Percentiles rank a stretch among this genome's conserved stretches.
These are phyloP conservation scores for Kipferlia bialata DNA, from an alignment of 78 protist species.

Conservation along the genomic window DNA sequence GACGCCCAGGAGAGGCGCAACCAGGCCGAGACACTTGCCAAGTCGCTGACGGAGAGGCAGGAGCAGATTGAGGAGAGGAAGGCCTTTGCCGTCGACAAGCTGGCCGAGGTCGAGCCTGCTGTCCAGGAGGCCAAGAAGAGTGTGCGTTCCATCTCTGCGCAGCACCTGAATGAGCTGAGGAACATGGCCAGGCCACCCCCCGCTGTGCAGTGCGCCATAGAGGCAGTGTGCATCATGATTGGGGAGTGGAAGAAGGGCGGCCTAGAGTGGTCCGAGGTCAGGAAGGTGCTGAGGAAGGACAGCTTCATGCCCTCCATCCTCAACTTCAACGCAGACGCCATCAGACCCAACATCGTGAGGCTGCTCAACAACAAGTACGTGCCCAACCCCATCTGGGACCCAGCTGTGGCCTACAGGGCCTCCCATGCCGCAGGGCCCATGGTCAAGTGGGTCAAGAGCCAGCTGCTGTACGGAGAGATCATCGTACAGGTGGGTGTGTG, in stretches of 20 bases:
- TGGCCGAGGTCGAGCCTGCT: neutral
- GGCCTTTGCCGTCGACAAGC: neutral
- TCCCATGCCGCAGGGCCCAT: constrained; percentile 85
- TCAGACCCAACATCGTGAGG: constrained; percentile 8
- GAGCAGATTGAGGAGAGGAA: neutral
- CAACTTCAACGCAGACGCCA: neutral
- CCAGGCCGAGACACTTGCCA: neutral
- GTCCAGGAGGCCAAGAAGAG: constrained; percentile 10
- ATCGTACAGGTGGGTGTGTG: constrained; percentile 11
- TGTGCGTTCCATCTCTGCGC: neutral
- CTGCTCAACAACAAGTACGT: constrained; percentile 37
- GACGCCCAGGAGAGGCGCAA: neutral
- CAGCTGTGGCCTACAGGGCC: constrained; percentile 52
- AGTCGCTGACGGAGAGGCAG: neutral
- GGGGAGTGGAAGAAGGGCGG: neutral
- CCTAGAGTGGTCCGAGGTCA: constrained; percentile 54
- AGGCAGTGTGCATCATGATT: neutral
- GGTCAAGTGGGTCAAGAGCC: constrained; percentile 71
- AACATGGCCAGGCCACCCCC: neutral
- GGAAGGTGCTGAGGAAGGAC: constrained; percentile 36
- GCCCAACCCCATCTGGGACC: constrained; percentile 38
- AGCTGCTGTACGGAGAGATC: constrained; percentile 57
- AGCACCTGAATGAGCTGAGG: neutral
- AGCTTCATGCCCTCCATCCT: constrained; percentile 44
- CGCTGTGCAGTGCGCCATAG: neutral